Conservation (phyloP, 768 basidiomycete genomes). For the Hericium rajendrae region DNA sequence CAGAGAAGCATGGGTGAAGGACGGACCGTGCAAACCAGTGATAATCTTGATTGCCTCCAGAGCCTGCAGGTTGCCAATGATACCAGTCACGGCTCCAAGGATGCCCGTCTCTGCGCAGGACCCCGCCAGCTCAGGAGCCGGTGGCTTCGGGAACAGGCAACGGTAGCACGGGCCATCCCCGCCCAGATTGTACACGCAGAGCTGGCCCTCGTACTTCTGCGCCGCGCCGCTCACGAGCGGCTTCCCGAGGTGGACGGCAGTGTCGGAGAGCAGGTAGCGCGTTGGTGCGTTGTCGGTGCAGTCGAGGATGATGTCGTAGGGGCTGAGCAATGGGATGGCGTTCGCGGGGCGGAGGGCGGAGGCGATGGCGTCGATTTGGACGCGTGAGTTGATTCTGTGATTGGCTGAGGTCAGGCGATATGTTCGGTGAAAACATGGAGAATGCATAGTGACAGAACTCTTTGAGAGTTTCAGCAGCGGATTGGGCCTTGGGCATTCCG, state of each 20-base stretch:
- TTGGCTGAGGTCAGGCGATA: slow-evolving; percentile 2
- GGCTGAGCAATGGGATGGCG: slow-evolving; percentile 46
- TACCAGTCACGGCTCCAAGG: slow-evolving; percentile 79
- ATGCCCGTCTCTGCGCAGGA: slow-evolving; percentile 87
- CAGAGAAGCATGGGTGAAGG: neutral
- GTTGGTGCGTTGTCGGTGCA: slow-evolving; percentile 93
- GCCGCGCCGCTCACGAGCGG: slow-evolving; percentile 93
- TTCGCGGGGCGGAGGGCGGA: slow-evolving; percentile 50
- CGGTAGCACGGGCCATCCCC: slow-evolving; percentile 81
- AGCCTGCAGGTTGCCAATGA: slow-evolving; percentile 86
- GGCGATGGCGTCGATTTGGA: slow-evolving; percentile 47
- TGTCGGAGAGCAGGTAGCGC: slow-evolving; percentile 88
- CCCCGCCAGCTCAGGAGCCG: slow-evolving; percentile 51
- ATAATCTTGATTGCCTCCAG: slow-evolving; percentile 79
- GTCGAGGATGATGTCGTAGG: slow-evolving; percentile 77
- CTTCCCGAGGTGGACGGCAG: slow-evolving; percentile 61
- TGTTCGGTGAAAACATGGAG: neutral
- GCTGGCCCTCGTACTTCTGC: slow-evolving; percentile 74
- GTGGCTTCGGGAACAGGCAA: slow-evolving; percentile 82
- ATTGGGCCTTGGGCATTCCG: slow-evolving; percentile 73
- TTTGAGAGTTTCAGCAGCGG: slow-evolving; percentile 62
- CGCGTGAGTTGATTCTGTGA: slow-evolving; percentile 61
- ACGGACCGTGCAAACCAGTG: slow-evolving; percentile 53
- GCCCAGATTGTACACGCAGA: slow-evolving; percentile 65
- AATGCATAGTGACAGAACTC: slow-evolving; percentile 34